Evolutionary conservation across 192 early-diverging fungal species (phyloP).

Genomic region (Radiomyces spectabilis): DNA sequence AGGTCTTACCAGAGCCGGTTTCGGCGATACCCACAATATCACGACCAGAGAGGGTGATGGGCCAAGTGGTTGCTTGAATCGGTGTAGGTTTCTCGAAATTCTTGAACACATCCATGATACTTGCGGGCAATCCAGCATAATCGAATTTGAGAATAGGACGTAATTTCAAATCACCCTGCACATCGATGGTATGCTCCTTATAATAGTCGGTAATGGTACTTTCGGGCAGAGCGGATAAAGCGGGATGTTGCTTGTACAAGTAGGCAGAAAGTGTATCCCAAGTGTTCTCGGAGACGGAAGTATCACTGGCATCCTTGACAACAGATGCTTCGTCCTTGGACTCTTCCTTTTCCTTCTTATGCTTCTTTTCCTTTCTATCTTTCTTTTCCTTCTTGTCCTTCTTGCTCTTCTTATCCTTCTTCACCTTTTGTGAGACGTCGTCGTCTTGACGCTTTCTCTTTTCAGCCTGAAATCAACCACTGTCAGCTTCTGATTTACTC

Average conservation of each 20-base stretch:
- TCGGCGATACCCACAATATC: conserved; percentile 95
- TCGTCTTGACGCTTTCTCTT: conserved; percentile 23
- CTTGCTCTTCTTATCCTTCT: conserved; percentile 18
- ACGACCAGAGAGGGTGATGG: conserved; percentile 68
- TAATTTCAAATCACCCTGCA: conserved; percentile 46
- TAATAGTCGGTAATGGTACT: conserved; percentile 29
- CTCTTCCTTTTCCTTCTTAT: conserved; percentile 14
- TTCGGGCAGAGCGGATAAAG: conserved; percentile 15
- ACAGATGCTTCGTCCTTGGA: conserved; percentile 1
- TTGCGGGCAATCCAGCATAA: conserved; percentile 60
- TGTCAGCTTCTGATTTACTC: no score
- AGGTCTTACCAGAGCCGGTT: conserved; percentile 93
- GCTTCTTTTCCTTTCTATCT: conserved; percentile 25
- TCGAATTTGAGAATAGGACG: conserved; percentile 66
- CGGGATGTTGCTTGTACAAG: conserved; percentile 12
- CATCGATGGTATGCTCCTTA: conserved; percentile 41
- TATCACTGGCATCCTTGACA: background rate
- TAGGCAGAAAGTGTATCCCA: conserved; percentile 7
- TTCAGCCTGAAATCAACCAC: no score
- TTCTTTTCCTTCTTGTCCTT: conserved; percentile 32
- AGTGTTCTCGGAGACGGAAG: background rate
- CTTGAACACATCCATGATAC: conserved; percentile 56
- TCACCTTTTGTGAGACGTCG: conserved; percentile 6
- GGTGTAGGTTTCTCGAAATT: conserved; percentile 82
- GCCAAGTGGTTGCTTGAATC: conserved; percentile 94